phyloP scores from a whole-genome alignment of 1,139 yeast species.

The Debaryomyces subglobosus region DNA sequence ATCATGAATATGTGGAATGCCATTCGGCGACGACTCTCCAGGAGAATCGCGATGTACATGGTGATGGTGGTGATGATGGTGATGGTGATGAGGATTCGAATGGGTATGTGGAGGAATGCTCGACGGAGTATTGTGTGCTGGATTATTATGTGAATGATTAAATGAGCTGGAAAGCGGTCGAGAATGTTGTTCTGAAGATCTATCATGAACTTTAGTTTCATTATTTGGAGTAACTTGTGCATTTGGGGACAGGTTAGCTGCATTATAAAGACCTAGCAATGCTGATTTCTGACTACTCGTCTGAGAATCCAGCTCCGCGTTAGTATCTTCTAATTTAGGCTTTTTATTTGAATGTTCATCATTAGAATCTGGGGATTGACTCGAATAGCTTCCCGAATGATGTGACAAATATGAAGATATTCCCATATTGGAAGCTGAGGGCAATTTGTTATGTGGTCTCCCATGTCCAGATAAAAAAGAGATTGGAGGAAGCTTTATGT shows the following conservation, averaged over 20 bases:
- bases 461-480: conserved; percentile 27
- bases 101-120: conserved; percentile 16
- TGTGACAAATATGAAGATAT: conserved; percentile 16
- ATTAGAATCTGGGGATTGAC: neutral
- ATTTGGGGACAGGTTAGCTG: neutral
- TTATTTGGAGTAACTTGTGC: conserved; percentile 6
- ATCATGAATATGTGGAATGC: conserved; percentile 6
- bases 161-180: neutral
- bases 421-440: conserved; percentile 24
- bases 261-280: conserved; percentile 7
- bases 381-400: neutral
- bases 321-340: conserved; percentile 11
- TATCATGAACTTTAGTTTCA: neutral
- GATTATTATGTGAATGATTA: neutral
- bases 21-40: neutral
- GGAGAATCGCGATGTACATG: conserved; percentile 12
- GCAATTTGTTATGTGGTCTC: conserved; percentile 19
- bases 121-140: neutral
- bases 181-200: neutral
- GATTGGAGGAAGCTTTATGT: conserved; percentile 31
- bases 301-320: neutral
- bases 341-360: conserved; percentile 9
- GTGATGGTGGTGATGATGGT: conserved; percentile 18
- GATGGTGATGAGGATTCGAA: conserved; percentile 13
- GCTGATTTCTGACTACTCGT: conserved; percentile 7